Conservation (phyloP, 768 basidiomycete genomes). For the Leucocoprinus leucothites region DNA sequence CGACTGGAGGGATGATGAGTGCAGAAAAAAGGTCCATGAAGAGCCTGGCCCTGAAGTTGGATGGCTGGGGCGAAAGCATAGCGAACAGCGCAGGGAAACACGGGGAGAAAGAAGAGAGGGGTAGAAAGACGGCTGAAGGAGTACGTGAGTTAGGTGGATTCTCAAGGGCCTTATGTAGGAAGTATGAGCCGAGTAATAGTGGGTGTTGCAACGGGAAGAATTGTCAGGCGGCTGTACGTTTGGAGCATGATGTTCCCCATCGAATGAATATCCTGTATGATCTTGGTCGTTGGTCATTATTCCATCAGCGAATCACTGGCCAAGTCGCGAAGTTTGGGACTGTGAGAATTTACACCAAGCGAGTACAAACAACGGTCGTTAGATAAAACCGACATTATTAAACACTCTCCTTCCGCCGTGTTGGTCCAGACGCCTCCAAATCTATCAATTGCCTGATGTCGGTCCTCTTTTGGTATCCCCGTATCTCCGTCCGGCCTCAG, state of each 20-base stretch:
- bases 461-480: too few species aligned
- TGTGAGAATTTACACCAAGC: background rate
- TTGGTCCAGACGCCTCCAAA: too few species aligned
- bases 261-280: background rate
- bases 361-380: too few species aligned
- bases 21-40: conserved; percentile 10
- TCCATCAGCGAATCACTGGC: background rate
- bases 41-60: conserved; percentile 14
- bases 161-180: background rate
- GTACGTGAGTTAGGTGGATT: conserved; percentile 20
- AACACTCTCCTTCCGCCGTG: too few species aligned
- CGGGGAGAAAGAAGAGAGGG: background rate
- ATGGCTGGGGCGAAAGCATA: conserved; percentile 10
- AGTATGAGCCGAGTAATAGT: conserved; percentile 4
- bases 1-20: conserved; percentile 10
- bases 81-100: background rate
- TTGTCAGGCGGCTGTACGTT: conserved; percentile 9
- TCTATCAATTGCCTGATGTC: too few species aligned
- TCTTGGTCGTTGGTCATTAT: too few species aligned
- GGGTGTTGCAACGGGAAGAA: conserved; percentile 7
- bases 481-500: too few species aligned
- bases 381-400: too few species aligned
- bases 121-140: background rate
- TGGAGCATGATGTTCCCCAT: conserved; percentile 11
- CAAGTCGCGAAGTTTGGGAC: too few species aligned